Evolutionary conservation across 805 yeast genomes (phyloP), one percentile per base, ranked within the genome.

Genomic region (Naumovozyma dairenensis): DNA sequence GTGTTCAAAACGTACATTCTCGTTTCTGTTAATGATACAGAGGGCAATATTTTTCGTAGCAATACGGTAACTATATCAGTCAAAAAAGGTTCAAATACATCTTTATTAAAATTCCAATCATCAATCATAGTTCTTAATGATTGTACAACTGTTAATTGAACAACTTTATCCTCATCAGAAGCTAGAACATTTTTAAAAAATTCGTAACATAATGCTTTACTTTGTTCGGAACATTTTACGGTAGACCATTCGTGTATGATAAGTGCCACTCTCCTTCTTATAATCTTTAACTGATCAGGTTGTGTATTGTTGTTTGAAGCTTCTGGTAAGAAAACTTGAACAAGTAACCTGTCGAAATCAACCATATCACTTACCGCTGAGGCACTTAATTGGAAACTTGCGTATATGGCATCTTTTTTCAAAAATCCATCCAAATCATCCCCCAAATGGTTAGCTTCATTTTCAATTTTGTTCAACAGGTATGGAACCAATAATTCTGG

Each of bases 61-160:
- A 77, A 51, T n/a, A 67, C 53, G 2, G 57, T 45, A 8, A 81
- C 67, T 26, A 71, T 69, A 1, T 64, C 65, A 19, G 71, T 67
- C 34, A 81, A 61, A 48, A 60, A 86, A 1, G 89, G 84, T 41
- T 70, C 59, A 47, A 92, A 84, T 20, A 65, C 74, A 12, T 60
- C 63, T 39, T 82, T 78, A 25, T 74, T 67, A 55, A 89, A 87
- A 39, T 82, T 87, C 83, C 93, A 84, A 48, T 86, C 96, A 40
- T 84, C 87, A 21, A 89, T 65, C 31, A 82, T 66, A 19, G 72
- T 67, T 38, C 76, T 69, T 15, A 87, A 59, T 0, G 89, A 74
- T 46, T 78, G 80, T 12, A 80, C 66, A 0, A 92, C 77, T 0
- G 93, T 74, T 16, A 92, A 53, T 44, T 69, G 70, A 2, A 92